phyloP scores from a whole-genome alignment of 371 early-diverging fungal genomes.

The Blakeslea trispora region DNA sequence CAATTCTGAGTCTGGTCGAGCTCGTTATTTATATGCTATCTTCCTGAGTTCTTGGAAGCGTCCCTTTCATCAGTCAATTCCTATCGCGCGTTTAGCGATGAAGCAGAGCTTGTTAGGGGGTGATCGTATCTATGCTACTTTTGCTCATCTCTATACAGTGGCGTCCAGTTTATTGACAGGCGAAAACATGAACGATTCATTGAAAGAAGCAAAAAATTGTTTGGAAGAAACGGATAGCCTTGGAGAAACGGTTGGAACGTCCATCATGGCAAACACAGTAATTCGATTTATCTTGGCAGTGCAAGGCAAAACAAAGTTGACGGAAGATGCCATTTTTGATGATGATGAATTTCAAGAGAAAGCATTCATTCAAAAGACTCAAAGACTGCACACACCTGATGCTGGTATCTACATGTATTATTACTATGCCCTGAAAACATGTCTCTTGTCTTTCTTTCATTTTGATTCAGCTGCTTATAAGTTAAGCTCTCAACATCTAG shows the following conservation, averaged over 20 bases:
- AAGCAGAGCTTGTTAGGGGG: slow-evolving; percentile 47
- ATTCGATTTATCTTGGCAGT: slow-evolving; percentile 42
- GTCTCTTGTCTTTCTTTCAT: slow-evolving; percentile 32
- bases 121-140: slow-evolving; percentile 45
- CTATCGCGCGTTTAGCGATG: slow-evolving; percentile 39
- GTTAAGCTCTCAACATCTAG: slow-evolving; percentile 31
- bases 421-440: slow-evolving; percentile 38
- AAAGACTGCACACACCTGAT: neutral
- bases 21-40: slow-evolving; percentile 36
- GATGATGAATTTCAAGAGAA: slow-evolving; percentile 38
- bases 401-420: slow-evolving; percentile 22
- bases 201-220: slow-evolving; percentile 42
- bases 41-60: slow-evolving; percentile 45
- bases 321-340: slow-evolving; percentile 36
- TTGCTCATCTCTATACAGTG: slow-evolving; percentile 40
- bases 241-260: slow-evolving; percentile 29
- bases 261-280: slow-evolving; percentile 30
- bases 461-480: slow-evolving; percentile 33
- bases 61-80: slow-evolving; percentile 38
- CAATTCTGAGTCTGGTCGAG: slow-evolving; percentile 44
- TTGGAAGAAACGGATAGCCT: slow-evolving; percentile 33
- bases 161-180: slow-evolving; percentile 36
- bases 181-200: slow-evolving; percentile 35
- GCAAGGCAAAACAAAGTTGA: slow-evolving; percentile 43
- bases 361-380: slow-evolving; percentile 22